Evolutionary conservation across 2,329 filamentous ascomycete species (phyloP).

Genomic region (Lojkania enalia): DNA sequence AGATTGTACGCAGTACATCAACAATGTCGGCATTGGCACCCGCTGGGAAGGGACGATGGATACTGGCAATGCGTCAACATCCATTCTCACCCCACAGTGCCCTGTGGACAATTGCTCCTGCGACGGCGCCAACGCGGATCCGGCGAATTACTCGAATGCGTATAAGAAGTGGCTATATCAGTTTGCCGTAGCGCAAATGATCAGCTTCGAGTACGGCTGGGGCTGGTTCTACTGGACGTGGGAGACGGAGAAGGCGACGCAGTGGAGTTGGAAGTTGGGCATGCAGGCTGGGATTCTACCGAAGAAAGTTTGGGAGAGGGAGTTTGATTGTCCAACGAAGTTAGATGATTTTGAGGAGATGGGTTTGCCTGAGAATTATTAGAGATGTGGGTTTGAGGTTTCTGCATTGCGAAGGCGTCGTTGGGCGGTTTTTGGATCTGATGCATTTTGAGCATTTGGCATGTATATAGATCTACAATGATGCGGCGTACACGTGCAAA

Average conservation of each 20-base stretch:
- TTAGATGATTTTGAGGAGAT: constrained; percentile 46
- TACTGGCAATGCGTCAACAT: constrained; percentile 63
- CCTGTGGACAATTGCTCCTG: constrained; percentile 74
- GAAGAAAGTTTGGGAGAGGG: constrained; percentile 46
- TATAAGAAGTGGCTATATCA: constrained; percentile 87
- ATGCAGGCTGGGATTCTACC: constrained; percentile 80
- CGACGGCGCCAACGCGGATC: constrained; percentile 72
- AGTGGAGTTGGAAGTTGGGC: constrained; percentile 92
- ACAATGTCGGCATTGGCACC: constrained; percentile 84
- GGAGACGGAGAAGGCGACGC: constrained; percentile 81
- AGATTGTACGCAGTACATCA: constrained; percentile 84
- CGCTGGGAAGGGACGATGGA: constrained; percentile 89
- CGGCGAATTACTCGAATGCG: constrained; percentile 64
- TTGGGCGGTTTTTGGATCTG: no score
- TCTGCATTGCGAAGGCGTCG: background rate
- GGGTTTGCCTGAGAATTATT: constrained; percentile 53
- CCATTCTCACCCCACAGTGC: constrained; percentile 72
- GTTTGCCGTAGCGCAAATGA: constrained; percentile 96
- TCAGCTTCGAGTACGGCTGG: constrained; percentile 87
- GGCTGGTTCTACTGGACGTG: constrained; percentile 99
- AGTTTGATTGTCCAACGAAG: constrained; percentile 46
- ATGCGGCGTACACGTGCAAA: no score
- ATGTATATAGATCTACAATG: no score
- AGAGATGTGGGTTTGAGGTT: constrained; percentile 1
- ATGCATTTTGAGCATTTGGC: no score